A percentile compares a stretch with the other conserved stretches of the same genome.
These are phyloP conservation scores for Entophlyctis luteolus DNA, from an alignment of 192 early-diverging fungal species.

Conservation along the genomic window DNA sequence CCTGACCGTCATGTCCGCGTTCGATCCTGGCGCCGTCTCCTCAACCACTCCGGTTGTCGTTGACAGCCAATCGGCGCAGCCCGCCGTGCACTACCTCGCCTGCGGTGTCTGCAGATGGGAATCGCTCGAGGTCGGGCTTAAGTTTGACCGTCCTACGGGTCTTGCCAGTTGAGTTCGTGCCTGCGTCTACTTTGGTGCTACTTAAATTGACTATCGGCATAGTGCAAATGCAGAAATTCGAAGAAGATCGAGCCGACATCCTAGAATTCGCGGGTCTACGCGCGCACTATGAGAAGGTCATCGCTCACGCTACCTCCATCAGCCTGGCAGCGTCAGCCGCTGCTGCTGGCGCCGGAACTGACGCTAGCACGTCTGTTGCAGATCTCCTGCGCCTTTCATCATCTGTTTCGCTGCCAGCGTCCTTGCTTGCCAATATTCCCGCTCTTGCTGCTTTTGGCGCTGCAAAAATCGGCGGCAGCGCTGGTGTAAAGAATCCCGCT, in stretches of 20 bases:
- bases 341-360: neutral
- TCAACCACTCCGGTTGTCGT: neutral
- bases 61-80: neutral
- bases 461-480: slow-evolving; percentile 1
- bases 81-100: slow-evolving; percentile 62
- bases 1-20: slow-evolving; percentile 19
- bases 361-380: neutral
- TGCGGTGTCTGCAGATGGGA: slow-evolving; percentile 92
- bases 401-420: slow-evolving; percentile 26
- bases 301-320: slow-evolving; percentile 38
- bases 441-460: slow-evolving; percentile 26
- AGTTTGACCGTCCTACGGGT: slow-evolving; percentile 90
- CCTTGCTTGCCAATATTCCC: slow-evolving; percentile 36
- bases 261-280: slow-evolving; percentile 82
- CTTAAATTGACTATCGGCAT: neutral
- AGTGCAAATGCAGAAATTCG: slow-evolving; percentile 79
- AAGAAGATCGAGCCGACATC: slow-evolving; percentile 62
- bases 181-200: neutral
- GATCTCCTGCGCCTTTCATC: slow-evolving; percentile 20
- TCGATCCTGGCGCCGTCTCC: neutral
- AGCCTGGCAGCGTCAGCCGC: neutral
- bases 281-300: slow-evolving; percentile 77
- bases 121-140: slow-evolving; percentile 85
- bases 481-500: neutral
- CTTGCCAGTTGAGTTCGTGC: slow-evolving; percentile 61